Evolutionary conservation across 352 stramenopile genomes (phyloP), one percentile per base, ranked within the genome.

Genomic region (Phytopythium kandeliae): DNA sequence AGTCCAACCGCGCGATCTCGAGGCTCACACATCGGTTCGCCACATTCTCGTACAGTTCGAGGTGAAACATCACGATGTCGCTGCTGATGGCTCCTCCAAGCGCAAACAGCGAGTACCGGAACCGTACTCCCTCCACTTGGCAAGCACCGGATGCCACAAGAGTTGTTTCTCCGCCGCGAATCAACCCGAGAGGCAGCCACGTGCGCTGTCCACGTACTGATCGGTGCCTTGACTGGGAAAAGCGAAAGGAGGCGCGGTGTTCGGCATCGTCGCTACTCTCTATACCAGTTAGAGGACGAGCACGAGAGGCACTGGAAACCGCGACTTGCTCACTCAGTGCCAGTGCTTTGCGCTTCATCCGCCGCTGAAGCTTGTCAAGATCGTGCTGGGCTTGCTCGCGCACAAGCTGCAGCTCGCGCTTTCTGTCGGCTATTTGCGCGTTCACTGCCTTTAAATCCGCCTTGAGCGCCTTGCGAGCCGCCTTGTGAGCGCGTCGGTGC

Each of bases 401-500:
- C 0, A 56, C 38, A 7, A 47, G 11, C 26, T 66, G 50, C 21
- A 56, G 57, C 43, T 67, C 58, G 38, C 46, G 49, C 26, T 59
- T 81, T 37, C 50, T 64, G 12, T 35, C 57, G 3, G 42, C 19
- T 21, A 63, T 35, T n/a, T 70, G 58, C 12, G 31, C 28, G 19
- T 15, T 17, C n/a, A 63, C 13, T 37, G 41, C 26, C 50, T 85
- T 83, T 26, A 64, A 50, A 25, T 85, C 65, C 3, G 56, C 57
- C 48, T 83, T 86, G 17, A 85, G 58, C 10, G 55, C 54, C 56
- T 80, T 67, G 16, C 75, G 59, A 15, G 60, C 50, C 2, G 63
- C 67, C 26, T 86, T 85, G 17, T 71, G 63, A 12, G 45, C 38
- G n/a, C 72, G 61, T 34, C 75, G 60, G 9, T 60, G 52, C 28